A percentile compares a stretch with the other conserved stretches of the same genome.
Conservation (phyloP, 495 filamentous ascomycete genomes). For the Diplogelasinospora grovesii region DNA sequence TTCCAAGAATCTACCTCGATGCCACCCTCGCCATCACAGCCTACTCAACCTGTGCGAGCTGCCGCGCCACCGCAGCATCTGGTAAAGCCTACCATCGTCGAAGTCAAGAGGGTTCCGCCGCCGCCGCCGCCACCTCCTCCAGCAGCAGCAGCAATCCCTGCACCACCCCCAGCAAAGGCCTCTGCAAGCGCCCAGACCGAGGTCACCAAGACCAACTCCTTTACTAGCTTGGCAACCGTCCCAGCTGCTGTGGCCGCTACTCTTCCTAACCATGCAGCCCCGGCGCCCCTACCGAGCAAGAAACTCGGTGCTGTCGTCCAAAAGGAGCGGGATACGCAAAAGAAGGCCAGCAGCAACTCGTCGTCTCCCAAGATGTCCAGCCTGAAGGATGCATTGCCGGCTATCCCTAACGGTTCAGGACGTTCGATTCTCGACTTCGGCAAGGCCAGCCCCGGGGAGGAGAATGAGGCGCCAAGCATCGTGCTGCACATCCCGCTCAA, state of each 20-base stretch:
- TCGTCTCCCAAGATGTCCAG: slow-evolving; percentile 36
- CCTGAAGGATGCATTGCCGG: slow-evolving; percentile 32
- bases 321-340: slow-evolving; percentile 29
- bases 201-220: slow-evolving; percentile 28
- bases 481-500: slow-evolving; percentile 72
- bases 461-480: slow-evolving; percentile 63
- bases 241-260: slow-evolving; percentile 13
- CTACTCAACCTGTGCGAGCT: slow-evolving; percentile 11
- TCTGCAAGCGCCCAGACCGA: slow-evolving; percentile 11
- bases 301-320: slow-evolving; percentile 27
- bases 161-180: slow-evolving; percentile 10
- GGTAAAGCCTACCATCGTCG: slow-evolving; percentile 28
- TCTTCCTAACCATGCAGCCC: slow-evolving; percentile 1
- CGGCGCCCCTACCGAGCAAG: slow-evolving; percentile 21
- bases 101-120: slow-evolving; percentile 27
- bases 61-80: slow-evolving; percentile 28
- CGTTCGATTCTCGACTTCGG: slow-evolving; percentile 48
- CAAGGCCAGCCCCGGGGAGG: slow-evolving; percentile 42
- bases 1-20: slow-evolving; percentile 23
- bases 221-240: slow-evolving; percentile 30
- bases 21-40: slow-evolving; percentile 25
- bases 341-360: slow-evolving; percentile 34
- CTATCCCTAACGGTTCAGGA: slow-evolving; percentile 30
- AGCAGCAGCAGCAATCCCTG: too few relatives aligned
- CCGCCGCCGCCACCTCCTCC: slow-evolving; percentile 23